Percentiles rank a stretch among this genome's conserved stretches.
These are phyloP conservation scores for Yarrowia yakushimensis DNA, from an alignment of 805 yeast genomes.

Conservation along the genomic window DNA sequence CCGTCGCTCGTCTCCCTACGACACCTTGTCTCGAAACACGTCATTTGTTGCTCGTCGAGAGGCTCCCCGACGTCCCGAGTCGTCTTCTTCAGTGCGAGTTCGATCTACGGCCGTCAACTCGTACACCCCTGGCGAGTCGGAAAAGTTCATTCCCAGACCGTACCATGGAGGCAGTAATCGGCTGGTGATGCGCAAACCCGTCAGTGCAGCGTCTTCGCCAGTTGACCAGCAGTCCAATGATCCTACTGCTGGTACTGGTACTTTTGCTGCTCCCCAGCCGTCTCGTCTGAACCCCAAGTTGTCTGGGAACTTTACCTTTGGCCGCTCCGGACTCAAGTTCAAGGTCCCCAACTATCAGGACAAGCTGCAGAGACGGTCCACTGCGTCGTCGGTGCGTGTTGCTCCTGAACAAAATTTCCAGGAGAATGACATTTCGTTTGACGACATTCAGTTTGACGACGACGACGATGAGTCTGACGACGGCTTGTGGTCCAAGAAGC, in stretches of 20 bases:
- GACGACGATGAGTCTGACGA: slow-evolving; percentile 49
- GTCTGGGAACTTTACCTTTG: slow-evolving; percentile 15
- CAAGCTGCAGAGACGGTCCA: neutral
- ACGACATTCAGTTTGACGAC: slow-evolving; percentile 33
- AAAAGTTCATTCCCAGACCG: slow-evolving; percentile 33
- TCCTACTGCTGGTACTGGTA: neutral
- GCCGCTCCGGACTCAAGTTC: slow-evolving; percentile 19
- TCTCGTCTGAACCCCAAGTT: slow-evolving; percentile 6
- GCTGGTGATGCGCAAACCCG: slow-evolving; percentile 32
- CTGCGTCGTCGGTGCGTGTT: neutral
- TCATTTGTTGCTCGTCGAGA: slow-evolving; percentile 64
- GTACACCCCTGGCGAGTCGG: slow-evolving; percentile 34
- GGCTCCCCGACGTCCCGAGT: slow-evolving; percentile 43
- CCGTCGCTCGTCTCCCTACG: slow-evolving; percentile 71
- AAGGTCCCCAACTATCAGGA: slow-evolving; percentile 21
- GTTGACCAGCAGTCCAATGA: slow-evolving; percentile 5
- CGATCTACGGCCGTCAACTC: slow-evolving; percentile 25
- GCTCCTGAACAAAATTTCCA: slow-evolving; percentile 48
- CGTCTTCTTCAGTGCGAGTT: slow-evolving; percentile 27
- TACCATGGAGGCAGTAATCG: slow-evolving; percentile 32
- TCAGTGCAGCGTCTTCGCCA: slow-evolving; percentile 11
- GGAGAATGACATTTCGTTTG: slow-evolving; percentile 71
- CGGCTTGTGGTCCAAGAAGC: slow-evolving; percentile 57
- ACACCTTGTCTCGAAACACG: slow-evolving; percentile 37
- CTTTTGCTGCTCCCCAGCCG: neutral